These are phyloP conservation scores for Crithidia thermophila DNA, from an alignment of 208 protist species.

Conservation along the genomic window DNA sequence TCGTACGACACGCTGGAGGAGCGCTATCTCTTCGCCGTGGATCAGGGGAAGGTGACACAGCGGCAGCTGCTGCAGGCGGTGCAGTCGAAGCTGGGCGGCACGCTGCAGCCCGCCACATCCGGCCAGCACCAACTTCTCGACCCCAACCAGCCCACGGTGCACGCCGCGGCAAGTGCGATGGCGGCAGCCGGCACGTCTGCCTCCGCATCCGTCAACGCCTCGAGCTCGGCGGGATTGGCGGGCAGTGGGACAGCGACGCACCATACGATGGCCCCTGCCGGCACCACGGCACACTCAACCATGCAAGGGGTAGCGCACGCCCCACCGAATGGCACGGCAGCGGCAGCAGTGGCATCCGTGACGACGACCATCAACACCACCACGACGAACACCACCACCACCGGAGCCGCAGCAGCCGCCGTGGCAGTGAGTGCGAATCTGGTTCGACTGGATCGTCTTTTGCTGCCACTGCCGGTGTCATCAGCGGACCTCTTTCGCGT, in stretches of 20 bases:
- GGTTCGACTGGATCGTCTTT: constrained; percentile 17
- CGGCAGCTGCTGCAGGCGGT: constrained; percentile 74
- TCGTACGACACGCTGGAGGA: constrained; percentile 78
- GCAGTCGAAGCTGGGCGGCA: constrained; percentile 59
- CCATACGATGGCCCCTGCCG: too few species aligned
- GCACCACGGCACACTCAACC: neutral
- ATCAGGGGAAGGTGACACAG: constrained; percentile 87
- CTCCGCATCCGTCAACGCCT: neutral
- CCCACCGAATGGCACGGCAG: too few species aligned
- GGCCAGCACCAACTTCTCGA: neutral
- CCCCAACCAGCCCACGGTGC: neutral
- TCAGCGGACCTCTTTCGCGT: constrained; percentile 12
- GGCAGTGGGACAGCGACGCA: too few species aligned
- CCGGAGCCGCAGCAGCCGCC: neutral
- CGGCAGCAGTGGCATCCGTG: too few species aligned
- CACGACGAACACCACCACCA: neutral
- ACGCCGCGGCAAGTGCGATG: too few species aligned
- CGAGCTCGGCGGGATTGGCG: neutral
- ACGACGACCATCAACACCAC: too few species aligned
- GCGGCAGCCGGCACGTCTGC: neutral
- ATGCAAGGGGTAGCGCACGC: neutral
- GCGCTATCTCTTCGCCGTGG: constrained; percentile 92
- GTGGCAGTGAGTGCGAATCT: constrained; percentile 4
- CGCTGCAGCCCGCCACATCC: constrained; percentile 30
- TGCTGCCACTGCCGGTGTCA: constrained; percentile 19